Evolutionary conservation across 2,329 filamentous ascomycete genomes (phyloP).

Genomic region (Penicillium glabrum): DNA sequence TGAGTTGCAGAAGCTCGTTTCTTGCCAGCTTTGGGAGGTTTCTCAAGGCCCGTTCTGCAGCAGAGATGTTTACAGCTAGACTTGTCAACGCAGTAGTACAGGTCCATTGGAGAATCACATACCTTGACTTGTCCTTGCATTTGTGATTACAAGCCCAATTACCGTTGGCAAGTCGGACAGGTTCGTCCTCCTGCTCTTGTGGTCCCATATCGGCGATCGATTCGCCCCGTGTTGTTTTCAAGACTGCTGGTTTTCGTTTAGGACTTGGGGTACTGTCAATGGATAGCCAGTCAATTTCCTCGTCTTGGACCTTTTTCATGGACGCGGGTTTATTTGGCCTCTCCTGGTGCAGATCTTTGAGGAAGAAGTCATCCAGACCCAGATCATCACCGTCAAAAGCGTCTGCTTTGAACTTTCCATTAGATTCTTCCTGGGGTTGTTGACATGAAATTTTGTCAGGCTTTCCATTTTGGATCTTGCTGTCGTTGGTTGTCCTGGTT

Average conservation of each 20-base stretch:
- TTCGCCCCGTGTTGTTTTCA: conserved; percentile 4
- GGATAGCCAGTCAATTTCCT: conserved; percentile 22
- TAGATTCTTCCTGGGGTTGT: too few relatives aligned
- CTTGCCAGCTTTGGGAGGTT: conserved; percentile 51
- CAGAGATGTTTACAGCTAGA: conserved; percentile 68
- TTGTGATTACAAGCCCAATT: conserved; percentile 73
- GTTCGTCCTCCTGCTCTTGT: conserved; percentile 30
- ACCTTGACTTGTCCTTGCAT: conserved; percentile 61
- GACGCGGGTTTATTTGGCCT: not conserved
- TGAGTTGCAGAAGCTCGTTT: conserved; percentile 18
- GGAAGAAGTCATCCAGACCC: conserved; percentile 54
- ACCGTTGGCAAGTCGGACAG: conserved; percentile 63
- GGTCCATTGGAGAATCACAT: not conserved
- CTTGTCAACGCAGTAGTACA: conserved; percentile 10
- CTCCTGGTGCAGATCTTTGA: conserved; percentile 19
- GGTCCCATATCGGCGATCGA: conserved; percentile 8
- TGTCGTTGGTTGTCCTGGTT: conserved; percentile 11
- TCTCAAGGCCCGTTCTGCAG: conserved; percentile 69
- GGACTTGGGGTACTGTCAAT: conserved; percentile 14
- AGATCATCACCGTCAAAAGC: conserved; percentile 55
- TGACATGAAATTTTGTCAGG: not conserved
- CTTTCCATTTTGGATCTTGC: not conserved
- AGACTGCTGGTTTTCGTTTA: not conserved
- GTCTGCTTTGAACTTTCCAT: conserved; percentile 35
- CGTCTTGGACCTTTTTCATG: conserved; percentile 1